A percentile compares a stretch with the other conserved stretches of the same genome.
Conservation (phyloP, 805 yeast genomes). For the Zygotorulaspora danielsina region DNA sequence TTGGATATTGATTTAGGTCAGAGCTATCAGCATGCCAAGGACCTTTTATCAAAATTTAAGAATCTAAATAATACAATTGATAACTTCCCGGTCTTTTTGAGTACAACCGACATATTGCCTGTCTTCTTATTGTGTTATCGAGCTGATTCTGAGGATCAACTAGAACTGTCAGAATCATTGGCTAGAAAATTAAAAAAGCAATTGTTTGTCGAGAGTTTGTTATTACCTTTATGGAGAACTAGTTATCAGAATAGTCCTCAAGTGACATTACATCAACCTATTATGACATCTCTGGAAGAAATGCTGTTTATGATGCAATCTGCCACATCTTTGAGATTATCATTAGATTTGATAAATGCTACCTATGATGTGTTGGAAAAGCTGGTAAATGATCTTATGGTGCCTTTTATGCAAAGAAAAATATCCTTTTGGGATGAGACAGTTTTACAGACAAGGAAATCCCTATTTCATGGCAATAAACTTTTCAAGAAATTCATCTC, state of each 20-base stretch:
- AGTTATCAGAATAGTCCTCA: constrained; percentile 6
- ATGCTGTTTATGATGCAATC: constrained; percentile 19
- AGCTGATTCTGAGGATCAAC: constrained; percentile 41
- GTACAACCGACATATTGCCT: constrained; percentile 57
- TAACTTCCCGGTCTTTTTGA: constrained; percentile 49
- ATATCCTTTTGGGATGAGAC: constrained; percentile 84
- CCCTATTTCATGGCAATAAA: constrained; percentile 64
- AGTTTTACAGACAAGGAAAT: constrained; percentile 67
- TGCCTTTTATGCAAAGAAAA: constrained; percentile 84
- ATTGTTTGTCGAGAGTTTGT: constrained; percentile 36
- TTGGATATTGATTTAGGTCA: constrained; percentile 41
- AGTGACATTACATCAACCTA: constrained; percentile 30
- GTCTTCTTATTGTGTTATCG: constrained; percentile 50
- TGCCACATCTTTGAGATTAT: constrained; percentile 14
- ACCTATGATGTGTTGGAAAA: constrained; percentile 28
- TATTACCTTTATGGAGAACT: constrained; percentile 29
- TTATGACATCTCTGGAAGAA: constrained; percentile 29
- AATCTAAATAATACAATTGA: constrained; percentile 43
- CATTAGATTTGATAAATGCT: constrained; percentile 20
- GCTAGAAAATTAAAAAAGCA: constrained; percentile 42
- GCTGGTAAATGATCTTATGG: constrained; percentile 28
- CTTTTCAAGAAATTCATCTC: constrained; percentile 45
- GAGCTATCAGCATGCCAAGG: constrained; percentile 50
- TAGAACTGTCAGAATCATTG: constrained; percentile 40
- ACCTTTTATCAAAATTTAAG: constrained; percentile 51